Percentiles rank a stretch among this genome's conserved stretches.
Evolutionary conservation across 306 rosid species (phyloP).

Genomic region (Ochetophila trinervis): DNA sequence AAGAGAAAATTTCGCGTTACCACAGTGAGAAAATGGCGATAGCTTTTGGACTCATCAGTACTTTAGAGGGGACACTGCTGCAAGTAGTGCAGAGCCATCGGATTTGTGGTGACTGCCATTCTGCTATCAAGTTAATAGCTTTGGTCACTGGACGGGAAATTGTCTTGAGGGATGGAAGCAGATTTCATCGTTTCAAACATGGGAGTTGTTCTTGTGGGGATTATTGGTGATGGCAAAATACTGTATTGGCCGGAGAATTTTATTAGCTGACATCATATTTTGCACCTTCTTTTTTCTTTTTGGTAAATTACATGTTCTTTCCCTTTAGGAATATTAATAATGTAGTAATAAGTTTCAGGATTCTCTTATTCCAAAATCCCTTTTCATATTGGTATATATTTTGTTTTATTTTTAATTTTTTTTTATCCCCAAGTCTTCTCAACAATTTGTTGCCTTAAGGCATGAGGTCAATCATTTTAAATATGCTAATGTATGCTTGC

Average conservation of each 20-base stretch:
- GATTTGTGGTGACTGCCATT: slow-evolving; percentile 67
- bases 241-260: background rate
- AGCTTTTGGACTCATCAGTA: slow-evolving; percentile 70
- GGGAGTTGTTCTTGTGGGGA: slow-evolving; percentile 89
- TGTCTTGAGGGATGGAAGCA: slow-evolving; percentile 71
- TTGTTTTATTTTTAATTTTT: no score
- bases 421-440: no score
- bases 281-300: no score
- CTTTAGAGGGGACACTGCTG: slow-evolving; percentile 54
- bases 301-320: background rate
- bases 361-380: no score
- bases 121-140: slow-evolving; percentile 67
- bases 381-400: no score
- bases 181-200: slow-evolving; percentile 82
- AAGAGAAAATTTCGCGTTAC: slow-evolving; percentile 43
- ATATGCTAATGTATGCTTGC: no score
- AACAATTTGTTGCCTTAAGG: no score
- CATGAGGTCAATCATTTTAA: no score
- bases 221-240: slow-evolving; percentile 60
- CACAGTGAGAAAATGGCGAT: slow-evolving; percentile 83
- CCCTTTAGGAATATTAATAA: no score
- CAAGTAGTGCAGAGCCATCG: slow-evolving; percentile 81
- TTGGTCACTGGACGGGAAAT: slow-evolving; percentile 65
- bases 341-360: background rate
- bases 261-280: background rate